Conservation (phyloP, 768 basidiomycete species). For the Leccinum truebloodii region DNA sequence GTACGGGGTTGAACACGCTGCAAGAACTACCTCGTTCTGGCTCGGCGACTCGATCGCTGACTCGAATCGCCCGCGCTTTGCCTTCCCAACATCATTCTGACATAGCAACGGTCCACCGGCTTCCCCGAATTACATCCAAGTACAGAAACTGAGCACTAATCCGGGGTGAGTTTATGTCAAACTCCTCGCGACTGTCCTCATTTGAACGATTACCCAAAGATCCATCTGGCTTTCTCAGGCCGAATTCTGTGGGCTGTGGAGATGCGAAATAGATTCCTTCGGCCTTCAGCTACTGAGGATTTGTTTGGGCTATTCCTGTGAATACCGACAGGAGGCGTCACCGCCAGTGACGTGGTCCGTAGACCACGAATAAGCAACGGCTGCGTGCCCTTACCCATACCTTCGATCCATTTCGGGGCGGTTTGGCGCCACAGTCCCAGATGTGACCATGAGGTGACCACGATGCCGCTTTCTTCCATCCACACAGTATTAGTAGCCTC, state of each 20-base stretch:
- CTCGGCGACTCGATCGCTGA: conserved; percentile 29
- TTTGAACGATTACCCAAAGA: conserved; percentile 18
- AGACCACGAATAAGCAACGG: conserved; percentile 14
- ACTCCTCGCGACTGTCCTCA: conserved; percentile 14
- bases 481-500: conserved; percentile 15
- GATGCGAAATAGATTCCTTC: conserved; percentile 28
- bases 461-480: conserved; percentile 36
- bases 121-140: conserved; percentile 11
- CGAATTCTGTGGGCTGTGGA: conserved; percentile 24
- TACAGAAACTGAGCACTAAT: conserved; percentile 15
- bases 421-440: conserved; percentile 32
- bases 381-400: conserved; percentile 33
- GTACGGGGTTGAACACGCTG: conserved; percentile 27
- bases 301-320: conserved; percentile 23
- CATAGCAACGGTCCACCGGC: conserved; percentile 26
- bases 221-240: conserved; percentile 26
- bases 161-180: conserved; percentile 26
- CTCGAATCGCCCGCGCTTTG: conserved; percentile 21
- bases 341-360: conserved; percentile 13
- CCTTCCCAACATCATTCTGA: conserved; percentile 17
- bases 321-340: conserved; percentile 19
- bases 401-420: conserved; percentile 31
- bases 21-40: conserved; percentile 24
- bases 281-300: conserved; percentile 14
- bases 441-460: conserved; percentile 36